Percentiles rank a stretch among this genome's conserved stretches.
phyloP scores from a whole-genome alignment of 1,284 basidiomycete genomes.

The Waitea zeae region DNA sequence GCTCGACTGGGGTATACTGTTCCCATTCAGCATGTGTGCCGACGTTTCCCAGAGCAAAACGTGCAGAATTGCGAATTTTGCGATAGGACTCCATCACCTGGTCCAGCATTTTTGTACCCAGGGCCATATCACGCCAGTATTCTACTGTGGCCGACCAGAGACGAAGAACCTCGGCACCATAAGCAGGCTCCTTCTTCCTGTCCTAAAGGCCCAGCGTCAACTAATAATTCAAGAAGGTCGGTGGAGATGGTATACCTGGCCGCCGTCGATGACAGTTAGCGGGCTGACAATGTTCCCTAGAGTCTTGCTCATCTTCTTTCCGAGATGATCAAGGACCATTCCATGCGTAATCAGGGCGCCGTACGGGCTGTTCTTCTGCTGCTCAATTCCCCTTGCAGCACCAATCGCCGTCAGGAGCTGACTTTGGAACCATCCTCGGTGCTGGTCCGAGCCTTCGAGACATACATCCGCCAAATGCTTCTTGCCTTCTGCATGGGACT shows the following conservation, averaged over 20 bases:
- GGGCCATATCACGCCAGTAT: conserved; percentile 77
- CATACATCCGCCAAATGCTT: conserved; percentile 67
- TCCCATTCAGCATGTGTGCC: conserved; percentile 16
- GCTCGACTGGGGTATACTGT: conserved; percentile 18
- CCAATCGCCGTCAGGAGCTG: conserved; percentile 76
- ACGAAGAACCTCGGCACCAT: conserved; percentile 79
- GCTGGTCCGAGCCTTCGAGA: conserved; percentile 94
- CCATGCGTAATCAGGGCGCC: conserved; percentile 85
- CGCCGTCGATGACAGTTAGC: conserved; percentile 64
- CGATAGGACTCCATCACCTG: conserved; percentile 69
- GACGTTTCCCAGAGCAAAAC: conserved; percentile 84
- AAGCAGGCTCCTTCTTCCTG: conserved; percentile 52
- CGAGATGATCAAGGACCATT: conserved; percentile 85
- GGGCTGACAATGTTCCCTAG: conserved; percentile 88
- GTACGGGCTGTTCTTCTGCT: conserved; percentile 41
- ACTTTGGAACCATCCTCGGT: conserved; percentile 99
- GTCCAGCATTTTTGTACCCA: conserved; percentile 65
- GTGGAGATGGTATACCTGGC: conserved; percentile 33
- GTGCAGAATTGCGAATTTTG: conserved; percentile 76
- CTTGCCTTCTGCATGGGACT: conserved; percentile 11
- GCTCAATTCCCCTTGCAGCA: conserved; percentile 14
- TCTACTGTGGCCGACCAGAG: conserved; percentile 90
- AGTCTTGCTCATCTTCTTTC: conserved; percentile 98
- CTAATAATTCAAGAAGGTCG: not conserved
- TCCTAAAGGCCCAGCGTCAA: conserved; percentile 31